Evolutionary conservation across 441 rosid species (phyloP).

Genomic region (Jatropha podagrica): DNA sequence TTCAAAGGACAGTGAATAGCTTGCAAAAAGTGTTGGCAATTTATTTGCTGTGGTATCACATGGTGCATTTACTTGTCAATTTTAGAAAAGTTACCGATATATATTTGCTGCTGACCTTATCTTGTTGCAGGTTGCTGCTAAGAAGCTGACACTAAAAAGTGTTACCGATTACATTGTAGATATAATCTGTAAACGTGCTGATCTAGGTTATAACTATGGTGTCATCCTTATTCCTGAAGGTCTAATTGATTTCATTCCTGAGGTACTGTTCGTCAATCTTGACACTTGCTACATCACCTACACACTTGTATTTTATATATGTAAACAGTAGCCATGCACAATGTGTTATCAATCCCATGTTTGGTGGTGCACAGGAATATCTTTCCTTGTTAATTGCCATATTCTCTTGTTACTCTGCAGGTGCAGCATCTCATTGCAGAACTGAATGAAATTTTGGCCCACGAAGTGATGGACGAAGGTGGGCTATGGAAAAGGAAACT

Average conservation of each 20-base stretch:
- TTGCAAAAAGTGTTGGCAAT: background rate
- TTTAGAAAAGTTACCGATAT: background rate
- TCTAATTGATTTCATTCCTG: slow-evolving; percentile 96
- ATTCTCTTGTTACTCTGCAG: slow-evolving; percentile 37
- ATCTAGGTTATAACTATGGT: slow-evolving; percentile 82
- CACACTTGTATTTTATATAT: background rate
- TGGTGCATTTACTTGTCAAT: background rate
- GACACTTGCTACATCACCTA: background rate
- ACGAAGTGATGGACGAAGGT: slow-evolving; percentile 71
- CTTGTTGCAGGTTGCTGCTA: slow-evolving; percentile 74
- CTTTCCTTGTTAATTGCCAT: background rate
- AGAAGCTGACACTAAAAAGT: slow-evolving; percentile 83
- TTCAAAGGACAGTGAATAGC: background rate
- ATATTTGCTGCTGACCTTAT: slow-evolving; percentile 1
- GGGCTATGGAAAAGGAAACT: slow-evolving; percentile 95
- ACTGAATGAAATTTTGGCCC: slow-evolving; percentile 88
- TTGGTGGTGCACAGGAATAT: background rate
- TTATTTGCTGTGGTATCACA: background rate
- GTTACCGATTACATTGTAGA: slow-evolving; percentile 91
- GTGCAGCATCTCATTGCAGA: slow-evolving; percentile 92
- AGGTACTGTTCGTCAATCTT: slow-evolving; percentile 45
- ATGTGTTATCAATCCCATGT: background rate
- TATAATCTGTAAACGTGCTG: slow-evolving; percentile 79
- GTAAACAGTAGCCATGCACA: background rate
- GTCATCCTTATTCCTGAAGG: slow-evolving; percentile 99